Conservation (phyloP, 2,329 filamentous ascomycete genomes). For the Fusarium sp. region DNA sequence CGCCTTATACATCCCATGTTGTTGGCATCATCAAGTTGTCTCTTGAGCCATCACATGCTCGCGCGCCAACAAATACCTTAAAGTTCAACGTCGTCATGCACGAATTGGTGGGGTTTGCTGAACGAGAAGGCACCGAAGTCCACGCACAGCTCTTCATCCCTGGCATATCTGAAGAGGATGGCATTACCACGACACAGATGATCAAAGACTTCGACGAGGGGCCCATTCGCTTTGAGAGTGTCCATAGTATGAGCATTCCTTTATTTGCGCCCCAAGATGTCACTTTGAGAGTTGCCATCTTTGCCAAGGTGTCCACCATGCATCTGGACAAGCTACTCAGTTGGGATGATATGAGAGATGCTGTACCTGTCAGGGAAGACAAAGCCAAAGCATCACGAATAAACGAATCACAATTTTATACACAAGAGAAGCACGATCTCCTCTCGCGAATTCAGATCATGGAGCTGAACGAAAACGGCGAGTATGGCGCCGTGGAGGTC, state of each 20-base stretch:
- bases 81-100: slow-evolving; percentile 99
- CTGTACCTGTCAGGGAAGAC: slow-evolving; percentile 67
- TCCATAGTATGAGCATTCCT: slow-evolving; percentile 96
- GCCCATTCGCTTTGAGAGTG: slow-evolving; percentile 93
- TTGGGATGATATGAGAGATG: slow-evolving; percentile 98
- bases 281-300: slow-evolving; percentile 87
- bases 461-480: slow-evolving; percentile 90
- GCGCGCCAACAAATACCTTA: slow-evolving; percentile 89
- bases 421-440: slow-evolving; percentile 93
- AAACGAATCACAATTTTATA: slow-evolving; percentile 91
- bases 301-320: slow-evolving; percentile 90
- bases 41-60: slow-evolving; percentile 91
- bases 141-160: slow-evolving; percentile 98
- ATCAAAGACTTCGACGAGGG: slow-evolving; percentile 94
- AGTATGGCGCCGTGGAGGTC: slow-evolving; percentile 93
- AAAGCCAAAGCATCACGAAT: slow-evolving; percentile 75
- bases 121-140: slow-evolving; percentile 94
- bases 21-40: slow-evolving; percentile 92
- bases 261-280: slow-evolving; percentile 78
- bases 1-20: slow-evolving; percentile 90
- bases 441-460: slow-evolving; percentile 90
- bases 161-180: slow-evolving; percentile 88
- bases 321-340: slow-evolving; percentile 97
- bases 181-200: slow-evolving; percentile 95
- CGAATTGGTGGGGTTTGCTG: slow-evolving; percentile 92